Percentiles rank a stretch among this genome's conserved stretches.
phyloP scores from a whole-genome alignment of 768 basidiomycete genomes.

The Boletus rufocinnamomeus region DNA sequence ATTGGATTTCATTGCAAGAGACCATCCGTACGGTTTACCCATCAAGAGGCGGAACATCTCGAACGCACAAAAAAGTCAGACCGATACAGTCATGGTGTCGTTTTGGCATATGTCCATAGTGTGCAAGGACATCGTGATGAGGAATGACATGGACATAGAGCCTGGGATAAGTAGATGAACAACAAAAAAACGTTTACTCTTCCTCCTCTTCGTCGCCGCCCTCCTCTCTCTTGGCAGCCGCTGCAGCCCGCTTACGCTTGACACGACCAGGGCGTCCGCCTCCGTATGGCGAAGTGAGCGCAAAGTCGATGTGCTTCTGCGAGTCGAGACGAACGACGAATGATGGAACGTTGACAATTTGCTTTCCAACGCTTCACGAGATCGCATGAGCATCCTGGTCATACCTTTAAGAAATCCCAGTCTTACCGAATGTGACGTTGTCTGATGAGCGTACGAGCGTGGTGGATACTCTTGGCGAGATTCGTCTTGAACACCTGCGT shows the following conservation, averaged over 20 bases:
- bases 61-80: neutral
- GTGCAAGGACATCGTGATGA: conserved; percentile 34
- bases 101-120: conserved; percentile 36
- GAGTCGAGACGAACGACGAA: conserved; percentile 99
- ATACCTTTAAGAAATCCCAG: neutral
- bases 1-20: neutral
- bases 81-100: conserved; percentile 22
- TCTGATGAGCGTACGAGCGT: conserved; percentile 96
- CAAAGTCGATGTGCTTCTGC: conserved; percentile 99
- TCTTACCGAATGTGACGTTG: conserved; percentile 97
- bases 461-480: conserved; percentile 97
- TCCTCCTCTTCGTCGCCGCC: conserved; percentile 91
- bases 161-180: conserved; percentile 30
- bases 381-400: conserved; percentile 1
- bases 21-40: neutral
- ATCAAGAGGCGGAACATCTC: neutral
- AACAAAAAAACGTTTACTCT: conserved; percentile 52
- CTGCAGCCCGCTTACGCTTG: conserved; percentile 97
- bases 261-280: conserved; percentile 94
- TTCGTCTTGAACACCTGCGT: conserved; percentile 99
- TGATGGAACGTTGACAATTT: conserved; percentile 98
- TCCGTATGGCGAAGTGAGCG: conserved; percentile 94
- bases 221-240: conserved; percentile 88
- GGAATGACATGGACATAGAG: conserved; percentile 28
- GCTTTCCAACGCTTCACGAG: conserved; percentile 85